Base-by-base conservation (phyloP, 495 filamentous ascomycete genomes). In the Penicillium robsamsonii region DNA sequence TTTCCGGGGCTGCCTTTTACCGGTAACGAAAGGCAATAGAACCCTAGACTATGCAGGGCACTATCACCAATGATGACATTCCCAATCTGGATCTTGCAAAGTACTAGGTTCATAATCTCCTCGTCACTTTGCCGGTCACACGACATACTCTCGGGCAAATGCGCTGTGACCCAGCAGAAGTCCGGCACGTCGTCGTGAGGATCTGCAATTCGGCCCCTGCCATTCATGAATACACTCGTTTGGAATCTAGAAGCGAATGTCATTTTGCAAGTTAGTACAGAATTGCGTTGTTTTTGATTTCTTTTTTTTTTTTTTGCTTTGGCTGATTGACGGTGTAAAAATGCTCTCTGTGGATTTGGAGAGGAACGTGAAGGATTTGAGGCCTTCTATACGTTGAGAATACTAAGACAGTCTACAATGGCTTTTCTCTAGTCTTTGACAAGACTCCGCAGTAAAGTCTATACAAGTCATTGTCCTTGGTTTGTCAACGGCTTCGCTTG, bases 161-260 rank as follows among this genome's bases (percentile, higher is more conserved):
- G 15, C 7, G 22, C 48, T 27, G 48, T 51, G 8, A 51, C 48
- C 48, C 33, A 41, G 15, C 22, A 27, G 29, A 11, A 51, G 3
- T 18, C 48, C 11, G 20, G 31, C 35, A 38, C 27, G 22, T 27
- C 48, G 35, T 51, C 35, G 31, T 40, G 18, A 4, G 48, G 48
- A 38, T 51, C 48, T 41, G 48, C 33, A 11, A 51, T 40, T 25
- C n/a, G 22, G 13, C 48, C 48, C 15, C 35, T 40, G 15, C 24
- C 48, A 1, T 40, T 40, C 33, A 51, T 25, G 11, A 51, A 51
- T 0, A 51, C 12, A 41, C 48, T 51, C 3, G 48, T 35, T 27
- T 51, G 48, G 1, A 41, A 5, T 6, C 13, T 24, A 24, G 17
- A 27, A 17, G 41, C 31, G 15, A 18, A 27, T 4, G 6, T 18